These are phyloP conservation scores for Darksidea phi DNA, from an alignment of 495 filamentous ascomycete genomes.

Conservation along the genomic window DNA sequence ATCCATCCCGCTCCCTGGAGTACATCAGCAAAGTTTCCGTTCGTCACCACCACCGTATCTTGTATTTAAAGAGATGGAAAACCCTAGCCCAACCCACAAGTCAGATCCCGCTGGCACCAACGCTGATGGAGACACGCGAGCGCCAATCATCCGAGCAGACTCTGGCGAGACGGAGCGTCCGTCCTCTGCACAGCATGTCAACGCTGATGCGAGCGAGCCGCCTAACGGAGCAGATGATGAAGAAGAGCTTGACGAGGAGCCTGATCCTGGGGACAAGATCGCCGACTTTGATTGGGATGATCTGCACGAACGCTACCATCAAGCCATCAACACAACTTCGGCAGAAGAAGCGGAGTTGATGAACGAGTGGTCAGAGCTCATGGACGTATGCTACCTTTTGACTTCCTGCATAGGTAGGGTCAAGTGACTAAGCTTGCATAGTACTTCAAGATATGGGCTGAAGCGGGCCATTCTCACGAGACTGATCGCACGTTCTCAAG, in stretches of 20 bases:
- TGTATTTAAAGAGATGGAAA: neutral
- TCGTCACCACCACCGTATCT: slow-evolving; percentile 10
- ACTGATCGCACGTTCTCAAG: slow-evolving; percentile 68
- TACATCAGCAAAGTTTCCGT: neutral
- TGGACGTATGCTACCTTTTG: slow-evolving; percentile 17
- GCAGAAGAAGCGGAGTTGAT: slow-evolving; percentile 60
- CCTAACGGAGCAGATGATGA: neutral
- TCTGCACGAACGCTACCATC: slow-evolving; percentile 61
- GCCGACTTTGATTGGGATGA: slow-evolving; percentile 47
- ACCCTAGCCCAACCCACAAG: neutral
- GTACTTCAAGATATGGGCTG: slow-evolving; percentile 71
- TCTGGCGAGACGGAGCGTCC: slow-evolving; percentile 26
- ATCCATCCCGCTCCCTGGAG: slow-evolving; percentile 1
- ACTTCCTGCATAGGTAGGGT: neutral
- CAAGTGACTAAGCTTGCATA: slow-evolving; percentile 35
- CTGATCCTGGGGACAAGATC: slow-evolving; percentile 14
- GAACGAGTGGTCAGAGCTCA: slow-evolving; percentile 47
- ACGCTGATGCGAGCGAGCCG: slow-evolving; percentile 1
- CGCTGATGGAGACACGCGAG: neutral
- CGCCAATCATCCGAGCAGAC: slow-evolving; percentile 1
- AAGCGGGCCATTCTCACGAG: slow-evolving; percentile 64
- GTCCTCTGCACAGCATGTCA: slow-evolving; percentile 16
- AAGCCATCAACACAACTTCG: slow-evolving; percentile 59
- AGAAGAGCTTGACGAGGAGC: slow-evolving; percentile 4
- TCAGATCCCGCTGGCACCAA: neutral